phyloP scores from a whole-genome alignment of 2,329 filamentous ascomycete genomes.

The Elsinoe arachidis region DNA sequence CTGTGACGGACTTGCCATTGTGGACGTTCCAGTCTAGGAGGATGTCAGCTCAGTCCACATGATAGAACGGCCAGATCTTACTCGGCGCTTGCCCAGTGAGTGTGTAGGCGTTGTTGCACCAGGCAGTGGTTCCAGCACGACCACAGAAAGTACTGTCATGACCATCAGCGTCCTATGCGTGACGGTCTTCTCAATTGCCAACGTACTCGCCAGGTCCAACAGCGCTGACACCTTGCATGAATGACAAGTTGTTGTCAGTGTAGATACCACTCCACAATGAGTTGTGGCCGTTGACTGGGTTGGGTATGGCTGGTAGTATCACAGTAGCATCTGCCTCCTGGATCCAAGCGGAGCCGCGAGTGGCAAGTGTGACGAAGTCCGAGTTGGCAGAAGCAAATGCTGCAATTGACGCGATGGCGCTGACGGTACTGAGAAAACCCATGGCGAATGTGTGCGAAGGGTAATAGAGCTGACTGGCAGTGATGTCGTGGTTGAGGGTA shows the following conservation, averaged over 20 bases:
- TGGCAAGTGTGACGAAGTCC: slow-evolving; percentile 20
- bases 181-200: background rate
- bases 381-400: slow-evolving; percentile 18
- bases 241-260: slow-evolving; percentile 21
- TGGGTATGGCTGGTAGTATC: slow-evolving; percentile 19
- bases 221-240: slow-evolving; percentile 23
- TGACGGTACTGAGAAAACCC: background rate
- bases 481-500: no score
- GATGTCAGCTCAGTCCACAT: background rate
- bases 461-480: no score
- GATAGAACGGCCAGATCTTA: background rate
- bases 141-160: slow-evolving; percentile 16
- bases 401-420: slow-evolving; percentile 16
- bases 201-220: slow-evolving; percentile 19
- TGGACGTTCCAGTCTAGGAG: slow-evolving; percentile 14
- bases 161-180: no score
- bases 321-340: slow-evolving; percentile 21
- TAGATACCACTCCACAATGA: slow-evolving; percentile 23
- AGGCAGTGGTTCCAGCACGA: slow-evolving; percentile 18
- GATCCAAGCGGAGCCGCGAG: slow-evolving; percentile 17
- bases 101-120: slow-evolving; percentile 23
- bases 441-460: no score
- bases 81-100: slow-evolving; percentile 16
- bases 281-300: slow-evolving; percentile 19
- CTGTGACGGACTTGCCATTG: slow-evolving; percentile 18